Base-by-base conservation (phyloP, 306 rosid species). In the Castanea sativa region DNA sequence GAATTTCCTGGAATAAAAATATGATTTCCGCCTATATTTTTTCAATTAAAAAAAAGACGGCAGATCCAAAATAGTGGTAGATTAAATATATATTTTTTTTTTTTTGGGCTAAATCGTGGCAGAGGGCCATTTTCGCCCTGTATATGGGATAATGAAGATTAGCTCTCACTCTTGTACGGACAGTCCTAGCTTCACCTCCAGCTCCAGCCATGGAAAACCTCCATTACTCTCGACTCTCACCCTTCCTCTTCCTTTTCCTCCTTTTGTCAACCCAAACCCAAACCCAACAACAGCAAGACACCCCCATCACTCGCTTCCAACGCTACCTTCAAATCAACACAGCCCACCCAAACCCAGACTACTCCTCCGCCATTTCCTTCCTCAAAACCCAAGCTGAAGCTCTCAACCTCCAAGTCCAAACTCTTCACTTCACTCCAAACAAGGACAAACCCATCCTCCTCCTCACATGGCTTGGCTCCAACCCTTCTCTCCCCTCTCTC, bases 261-360 rank as follows among this genome's bases (percentile, higher is more conserved):
- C 57, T 3, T 32, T 38, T 38, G 11, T 70, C 27, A 25, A 51
- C 25, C 25, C 76, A 70, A 55, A 76, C 69, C 73, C 57, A 8
- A 73, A 3, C 52, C 25, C 33, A 72, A 9, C 2, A 15, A 21
- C 79, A 76, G 20, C 21, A 73, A 20, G 90, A 86, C 70, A 84
- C 85, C 13, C 94, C 97, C 71, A 73, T 95, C 74, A 83, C 91
- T 49, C 99, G 95, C 76, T 92, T 94, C 87, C 97, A 87, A 75
- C 73, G 59, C 78, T 92, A 92, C 87, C 97, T 94, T 74, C 83
- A 88, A 19, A 90, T 94, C 82, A 91, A 90, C 69, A 95, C 99
- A 0, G 92, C 98, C 49, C 98, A 92, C 84, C 99, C 99, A 0
- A 56, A 55, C 70, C 99, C 99, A 0, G 89, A 92, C 73, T 94